A percentile compares a stretch with the other conserved stretches of the same genome.
Evolutionary conservation across 176 grass and related monocot genomes (phyloP).

Genomic region (Pontederia paniculata): DNA sequence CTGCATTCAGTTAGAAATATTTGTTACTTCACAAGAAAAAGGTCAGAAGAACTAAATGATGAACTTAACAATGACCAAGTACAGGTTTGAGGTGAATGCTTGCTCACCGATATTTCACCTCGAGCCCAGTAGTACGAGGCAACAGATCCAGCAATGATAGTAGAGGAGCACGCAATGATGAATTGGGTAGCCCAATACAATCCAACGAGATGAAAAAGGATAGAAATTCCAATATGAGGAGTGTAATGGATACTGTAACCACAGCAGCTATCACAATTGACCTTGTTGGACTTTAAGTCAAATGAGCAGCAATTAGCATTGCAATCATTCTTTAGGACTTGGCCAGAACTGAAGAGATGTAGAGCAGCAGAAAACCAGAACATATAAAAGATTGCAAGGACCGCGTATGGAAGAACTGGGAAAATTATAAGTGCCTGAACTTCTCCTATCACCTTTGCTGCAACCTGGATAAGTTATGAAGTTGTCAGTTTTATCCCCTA

Average conservation of each 20-base stretch:
- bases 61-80: background rate
- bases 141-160: constrained; percentile 82
- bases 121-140: constrained; percentile 89
- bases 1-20: constrained; percentile 38
- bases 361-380: constrained; percentile 93
- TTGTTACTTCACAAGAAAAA: constrained; percentile 12
- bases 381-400: constrained; percentile 89
- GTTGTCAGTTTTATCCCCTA: background rate
- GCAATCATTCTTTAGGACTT: constrained; percentile 83
- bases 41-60: background rate
- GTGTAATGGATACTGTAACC: constrained; percentile 91
- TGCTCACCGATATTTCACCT: constrained; percentile 85
- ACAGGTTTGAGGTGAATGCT: constrained; percentile 5
- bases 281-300: constrained; percentile 77
- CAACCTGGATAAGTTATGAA: constrained; percentile 51
- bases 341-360: constrained; percentile 94
- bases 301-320: constrained; percentile 73
- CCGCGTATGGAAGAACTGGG: constrained; percentile 61
- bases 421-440: constrained; percentile 96
- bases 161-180: constrained; percentile 77
- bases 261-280: constrained; percentile 91
- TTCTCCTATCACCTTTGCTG: constrained; percentile 96
- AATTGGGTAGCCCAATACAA: constrained; percentile 96
- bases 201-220: constrained; percentile 90
- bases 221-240: constrained; percentile 79